phyloP scores from a whole-genome alignment of 768 basidiomycete species.

The Trametes sanguinea region DNA sequence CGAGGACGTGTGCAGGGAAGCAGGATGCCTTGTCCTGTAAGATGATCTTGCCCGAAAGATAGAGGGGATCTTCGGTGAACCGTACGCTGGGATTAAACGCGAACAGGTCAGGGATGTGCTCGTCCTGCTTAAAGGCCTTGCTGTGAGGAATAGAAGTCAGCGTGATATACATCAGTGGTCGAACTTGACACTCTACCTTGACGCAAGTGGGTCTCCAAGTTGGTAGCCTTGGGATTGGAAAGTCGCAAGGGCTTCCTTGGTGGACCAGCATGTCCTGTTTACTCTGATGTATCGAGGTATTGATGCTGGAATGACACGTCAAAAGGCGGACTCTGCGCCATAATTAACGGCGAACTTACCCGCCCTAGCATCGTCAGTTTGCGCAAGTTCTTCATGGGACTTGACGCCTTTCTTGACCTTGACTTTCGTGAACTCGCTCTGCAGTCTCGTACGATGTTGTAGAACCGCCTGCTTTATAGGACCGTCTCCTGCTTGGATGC shows the following conservation, averaged over 20 bases:
- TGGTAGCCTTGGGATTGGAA: slow-evolving; percentile 60
- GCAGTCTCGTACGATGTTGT: slow-evolving; percentile 86
- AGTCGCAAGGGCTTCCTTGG: slow-evolving; percentile 60
- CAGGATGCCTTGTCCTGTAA: slow-evolving; percentile 98
- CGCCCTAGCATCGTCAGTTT: slow-evolving; percentile 59
- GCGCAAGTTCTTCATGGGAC: slow-evolving; percentile 65
- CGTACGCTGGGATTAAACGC: slow-evolving; percentile 67
- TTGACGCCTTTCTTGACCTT: slow-evolving; percentile 76
- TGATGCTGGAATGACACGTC: slow-evolving; percentile 42
- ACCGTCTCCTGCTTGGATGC: slow-evolving; percentile 90
- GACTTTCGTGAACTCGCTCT: slow-evolving; percentile 81
- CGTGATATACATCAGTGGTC: background rate
- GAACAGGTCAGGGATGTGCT: slow-evolving; percentile 81
- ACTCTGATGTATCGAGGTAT: slow-evolving; percentile 88
- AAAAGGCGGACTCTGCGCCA: background rate
- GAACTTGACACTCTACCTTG: slow-evolving; percentile 42
- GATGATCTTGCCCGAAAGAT: slow-evolving; percentile 80
- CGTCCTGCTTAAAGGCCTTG: slow-evolving; percentile 69
- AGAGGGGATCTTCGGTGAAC: slow-evolving; percentile 72
- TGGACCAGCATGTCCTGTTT: slow-evolving; percentile 70
- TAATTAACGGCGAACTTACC: slow-evolving; percentile 43
- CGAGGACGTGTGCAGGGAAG: slow-evolving; percentile 88
- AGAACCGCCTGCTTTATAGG: slow-evolving; percentile 85
- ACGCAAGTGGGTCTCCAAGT: slow-evolving; percentile 51
- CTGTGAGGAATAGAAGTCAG: slow-evolving; percentile 34